Base-by-base conservation (phyloP, 345 rosid genomes). In the Angophora floribunda region DNA sequence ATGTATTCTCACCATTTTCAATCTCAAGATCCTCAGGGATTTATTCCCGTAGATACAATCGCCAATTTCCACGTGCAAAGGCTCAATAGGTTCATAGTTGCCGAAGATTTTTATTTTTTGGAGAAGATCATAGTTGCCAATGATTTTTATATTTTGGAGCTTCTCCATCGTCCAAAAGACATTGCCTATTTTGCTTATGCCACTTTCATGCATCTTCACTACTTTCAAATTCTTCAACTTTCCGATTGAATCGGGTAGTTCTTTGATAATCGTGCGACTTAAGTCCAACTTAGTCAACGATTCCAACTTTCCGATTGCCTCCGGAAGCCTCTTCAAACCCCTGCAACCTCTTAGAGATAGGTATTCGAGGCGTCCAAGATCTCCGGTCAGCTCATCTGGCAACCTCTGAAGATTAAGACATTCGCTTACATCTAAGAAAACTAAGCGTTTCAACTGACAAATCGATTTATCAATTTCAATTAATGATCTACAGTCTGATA, bases 241-340 rank as follows among this genome's bases (percentile, higher is more conserved):
- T 36, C 28, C 67, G 1, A 87, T 52, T 6, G n/a, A 57, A 22
- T 55, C 0, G 0, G 57, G 57, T 6, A 52, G 0, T 52, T 52
- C 9, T 52, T 52, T 0, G 0, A 52, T 52, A 0, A 0, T 1
- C 9, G 24, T 52, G 8, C 1, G 0, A 3, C 1, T 9, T 4
- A 57, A 24, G 5, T 57, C 3, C 65, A 57, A 24, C 14, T 57
- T 0, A 0, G 5, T 5, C 1, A 57, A n/a, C 6, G 65, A 57
- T 2, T 57, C 14, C 65, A 57, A 57, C 24, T 57, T 57, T 1
- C 65, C 28, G 1, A 57, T 0, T 5, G 65, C 9, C 26, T 57
- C 14, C 3, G n/a, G 65, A 10, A 57, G 63, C 63, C 63, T 52
- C 53, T 52, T 17, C 19, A 52, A 52, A 6, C 17, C 14, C 0